A percentile compares a stretch with the other conserved stretches of the same genome.
Evolutionary conservation across 345 rosid genomes (phyloP).

Genomic region (Eucalyptus sp.): DNA sequence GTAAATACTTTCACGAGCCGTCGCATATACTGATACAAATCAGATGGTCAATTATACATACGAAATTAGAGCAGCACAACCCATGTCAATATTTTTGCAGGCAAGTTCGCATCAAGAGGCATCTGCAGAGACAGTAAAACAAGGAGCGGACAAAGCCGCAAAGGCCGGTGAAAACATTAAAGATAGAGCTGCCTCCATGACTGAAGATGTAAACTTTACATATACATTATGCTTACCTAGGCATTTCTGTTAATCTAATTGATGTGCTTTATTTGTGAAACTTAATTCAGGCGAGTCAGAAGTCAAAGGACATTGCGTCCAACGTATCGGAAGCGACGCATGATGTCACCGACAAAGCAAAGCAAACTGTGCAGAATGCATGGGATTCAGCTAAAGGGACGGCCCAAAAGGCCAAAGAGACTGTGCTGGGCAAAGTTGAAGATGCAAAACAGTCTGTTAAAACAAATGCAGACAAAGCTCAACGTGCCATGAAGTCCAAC

Average conservation of each 20-base stretch:
- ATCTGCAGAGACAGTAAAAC: conserved; percentile 1
- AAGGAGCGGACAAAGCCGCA: conserved; percentile 2
- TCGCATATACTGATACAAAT: background rate
- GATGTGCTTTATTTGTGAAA: background rate
- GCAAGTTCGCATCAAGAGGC: conserved; percentile 1
- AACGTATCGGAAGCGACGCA: background rate
- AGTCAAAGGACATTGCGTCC: background rate
- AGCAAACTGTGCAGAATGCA: conserved; percentile 4
- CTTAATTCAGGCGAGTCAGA: background rate
- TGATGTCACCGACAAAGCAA: conserved; percentile 5
- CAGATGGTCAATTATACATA: background rate
- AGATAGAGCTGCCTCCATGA: conserved; percentile 2
- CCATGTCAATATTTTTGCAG: background rate
- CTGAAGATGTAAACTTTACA: conserved; percentile 1
- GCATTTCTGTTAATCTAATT: background rate
- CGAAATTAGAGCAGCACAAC: background rate
- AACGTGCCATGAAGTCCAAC: conserved; percentile 23
- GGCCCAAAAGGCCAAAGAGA: conserved; percentile 15
- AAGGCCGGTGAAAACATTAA: background rate
- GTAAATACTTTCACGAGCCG: background rate
- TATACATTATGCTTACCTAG: background rate
- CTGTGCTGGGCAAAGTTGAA: conserved; percentile 4
- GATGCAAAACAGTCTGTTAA: conserved; percentile 13
- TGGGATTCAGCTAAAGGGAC: conserved; percentile 21
- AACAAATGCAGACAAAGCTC: conserved; percentile 20